A percentile compares a stretch with the other conserved stretches of the same genome.
phyloP scores from a whole-genome alignment of 225 moss, liverwort and hornwort species.

The Marchantia polymorpha region DNA sequence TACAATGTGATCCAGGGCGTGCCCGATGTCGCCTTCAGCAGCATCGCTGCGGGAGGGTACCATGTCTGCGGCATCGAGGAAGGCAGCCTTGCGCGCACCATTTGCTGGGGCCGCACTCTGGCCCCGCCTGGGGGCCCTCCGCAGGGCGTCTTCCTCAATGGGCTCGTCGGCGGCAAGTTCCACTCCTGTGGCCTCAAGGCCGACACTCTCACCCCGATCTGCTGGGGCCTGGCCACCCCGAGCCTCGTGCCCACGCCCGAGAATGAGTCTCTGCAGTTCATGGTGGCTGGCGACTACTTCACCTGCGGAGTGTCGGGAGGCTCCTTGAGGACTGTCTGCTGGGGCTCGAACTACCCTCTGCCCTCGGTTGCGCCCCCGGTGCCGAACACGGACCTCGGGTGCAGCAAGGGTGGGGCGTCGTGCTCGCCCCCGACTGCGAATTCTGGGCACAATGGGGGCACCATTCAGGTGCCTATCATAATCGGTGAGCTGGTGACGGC shows the following conservation, averaged over 20 bases:
- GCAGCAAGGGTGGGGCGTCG: constrained; percentile 32
- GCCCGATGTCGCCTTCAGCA: constrained; percentile 42
- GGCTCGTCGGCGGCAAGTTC: constrained; percentile 58
- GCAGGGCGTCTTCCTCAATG: constrained; percentile 37
- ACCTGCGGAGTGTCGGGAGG: constrained; percentile 45
- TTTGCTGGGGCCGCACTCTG: constrained; percentile 65
- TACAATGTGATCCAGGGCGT: constrained; percentile 55
- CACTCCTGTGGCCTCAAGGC: constrained; percentile 54
- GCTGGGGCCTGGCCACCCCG: constrained; percentile 59
- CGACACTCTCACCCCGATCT: constrained; percentile 40
- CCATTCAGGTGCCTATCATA: constrained; percentile 70
- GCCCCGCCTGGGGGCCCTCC: constrained; percentile 43
- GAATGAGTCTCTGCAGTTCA: constrained; percentile 37
- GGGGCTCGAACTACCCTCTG: constrained; percentile 65
- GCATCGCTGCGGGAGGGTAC: constrained; percentile 64
- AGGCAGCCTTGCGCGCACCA: constrained; percentile 25
- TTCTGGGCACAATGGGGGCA: constrained; percentile 29
- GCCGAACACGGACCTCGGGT: neutral
- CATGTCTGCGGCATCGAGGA: constrained; percentile 64
- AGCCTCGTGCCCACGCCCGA: constrained; percentile 52
- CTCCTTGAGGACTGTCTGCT: constrained; percentile 40
- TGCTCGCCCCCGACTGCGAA: constrained; percentile 26
- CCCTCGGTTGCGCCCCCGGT: constrained; percentile 36
- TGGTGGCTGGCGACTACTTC: constrained; percentile 70
- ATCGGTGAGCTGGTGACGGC: constrained; percentile 69